Evolutionary conservation across 2,329 filamentous ascomycete genomes (phyloP).

Genomic region (Epichloe baconii): DNA sequence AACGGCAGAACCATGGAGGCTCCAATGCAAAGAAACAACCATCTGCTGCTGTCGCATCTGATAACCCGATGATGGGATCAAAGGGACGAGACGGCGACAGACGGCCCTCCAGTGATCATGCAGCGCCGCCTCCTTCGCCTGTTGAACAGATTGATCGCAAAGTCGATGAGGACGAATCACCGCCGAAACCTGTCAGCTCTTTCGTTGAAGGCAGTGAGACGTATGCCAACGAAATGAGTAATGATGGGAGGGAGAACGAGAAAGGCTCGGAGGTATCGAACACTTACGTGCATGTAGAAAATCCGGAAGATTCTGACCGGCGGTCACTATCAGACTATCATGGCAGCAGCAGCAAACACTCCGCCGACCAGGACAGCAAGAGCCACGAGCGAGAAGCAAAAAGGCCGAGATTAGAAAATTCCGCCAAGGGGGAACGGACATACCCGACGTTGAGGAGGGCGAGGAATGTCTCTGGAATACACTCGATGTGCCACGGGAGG

Average conservation of each 20-base stretch:
- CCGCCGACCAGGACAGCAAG: neutral
- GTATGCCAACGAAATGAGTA: neutral
- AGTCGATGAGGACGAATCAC: neutral
- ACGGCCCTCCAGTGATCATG: neutral
- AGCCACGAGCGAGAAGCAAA: neutral
- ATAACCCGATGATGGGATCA: neutral
- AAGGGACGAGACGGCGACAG: neutral
- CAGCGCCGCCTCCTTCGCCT: neutral
- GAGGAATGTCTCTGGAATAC: slow-evolving; percentile 9
- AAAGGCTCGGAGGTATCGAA: neutral
- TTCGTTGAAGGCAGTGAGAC: neutral
- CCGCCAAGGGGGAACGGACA: slow-evolving; percentile 12
- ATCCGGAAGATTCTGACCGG: neutral
- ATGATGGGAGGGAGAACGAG: neutral
- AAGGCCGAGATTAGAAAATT: neutral
- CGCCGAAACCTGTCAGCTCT: neutral
- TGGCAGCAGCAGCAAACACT: slow-evolving; percentile 1
- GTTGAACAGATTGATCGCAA: neutral
- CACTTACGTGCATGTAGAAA: neutral
- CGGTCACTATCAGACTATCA: slow-evolving; percentile 1
- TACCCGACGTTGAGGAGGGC: slow-evolving; percentile 16
- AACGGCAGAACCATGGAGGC: slow-evolving; percentile 1
- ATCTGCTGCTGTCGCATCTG: neutral
- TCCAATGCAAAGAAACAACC: slow-evolving; percentile 1
- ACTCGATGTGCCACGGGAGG: slow-evolving; percentile 6